Percentiles rank a stretch among this genome's conserved stretches.
These are phyloP conservation scores for Gossypium anomalum DNA, from an alignment of 345 rosid genomes.

Conservation along the genomic window DNA sequence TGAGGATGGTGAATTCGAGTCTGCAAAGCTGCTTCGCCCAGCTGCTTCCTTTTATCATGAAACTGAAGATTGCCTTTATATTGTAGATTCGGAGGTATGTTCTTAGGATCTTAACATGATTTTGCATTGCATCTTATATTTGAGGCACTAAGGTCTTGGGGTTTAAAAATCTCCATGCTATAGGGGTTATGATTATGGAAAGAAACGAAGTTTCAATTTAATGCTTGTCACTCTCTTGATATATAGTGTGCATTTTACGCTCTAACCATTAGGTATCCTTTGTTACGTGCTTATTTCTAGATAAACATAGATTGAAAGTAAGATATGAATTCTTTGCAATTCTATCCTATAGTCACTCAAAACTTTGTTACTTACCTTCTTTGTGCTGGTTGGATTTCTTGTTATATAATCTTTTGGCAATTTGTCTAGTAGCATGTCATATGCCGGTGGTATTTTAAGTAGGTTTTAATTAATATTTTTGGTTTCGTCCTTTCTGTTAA, in stretches of 20 bases:
- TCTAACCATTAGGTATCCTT: background rate
- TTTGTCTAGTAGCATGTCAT: background rate
- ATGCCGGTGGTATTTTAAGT: background rate
- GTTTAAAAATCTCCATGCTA: background rate
- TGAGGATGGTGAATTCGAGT: constrained; percentile 93
- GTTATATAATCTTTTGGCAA: background rate
- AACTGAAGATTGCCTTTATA: constrained; percentile 69
- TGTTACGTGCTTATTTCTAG: background rate
- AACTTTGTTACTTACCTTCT: constrained; percentile 1
- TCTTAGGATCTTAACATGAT: background rate
- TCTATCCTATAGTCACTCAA: background rate
- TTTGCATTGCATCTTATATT: background rate
- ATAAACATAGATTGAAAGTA: background rate
- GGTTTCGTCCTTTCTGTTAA: constrained; percentile 15
- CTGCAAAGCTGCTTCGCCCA: constrained; percentile 80
- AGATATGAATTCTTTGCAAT: constrained; percentile 1
- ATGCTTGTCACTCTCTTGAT: background rate
- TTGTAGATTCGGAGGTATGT: constrained; percentile 91
- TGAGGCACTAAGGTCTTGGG: background rate
- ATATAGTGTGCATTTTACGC: background rate
- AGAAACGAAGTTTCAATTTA: background rate
- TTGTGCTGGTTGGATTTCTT: background rate
- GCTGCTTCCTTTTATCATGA: constrained; percentile 65
- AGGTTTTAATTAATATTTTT: background rate
- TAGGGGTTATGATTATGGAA: background rate